Percentiles rank a stretch among this genome's conserved stretches.
phyloP scores from a whole-genome alignment of 805 yeast genomes.

The Kazachstania psychrophila region DNA sequence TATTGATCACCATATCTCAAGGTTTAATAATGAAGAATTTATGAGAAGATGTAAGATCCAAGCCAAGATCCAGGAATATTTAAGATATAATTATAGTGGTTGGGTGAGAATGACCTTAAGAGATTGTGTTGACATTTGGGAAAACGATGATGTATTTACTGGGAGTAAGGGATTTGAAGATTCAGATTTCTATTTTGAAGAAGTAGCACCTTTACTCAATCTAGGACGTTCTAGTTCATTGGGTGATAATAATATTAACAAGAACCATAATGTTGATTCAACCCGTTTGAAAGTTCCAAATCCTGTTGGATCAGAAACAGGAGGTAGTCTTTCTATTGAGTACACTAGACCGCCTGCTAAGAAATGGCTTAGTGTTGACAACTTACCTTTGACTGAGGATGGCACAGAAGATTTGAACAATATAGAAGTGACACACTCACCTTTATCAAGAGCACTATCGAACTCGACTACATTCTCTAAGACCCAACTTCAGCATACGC shows the following conservation, averaged over 20 bases:
- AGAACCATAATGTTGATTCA: background rate
- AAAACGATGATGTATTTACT: slow-evolving; percentile 11
- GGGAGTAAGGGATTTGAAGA: slow-evolving; percentile 1
- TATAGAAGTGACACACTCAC: too few relatives aligned
- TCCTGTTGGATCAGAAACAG: background rate
- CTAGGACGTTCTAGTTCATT: background rate
- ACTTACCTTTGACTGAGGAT: too few relatives aligned
- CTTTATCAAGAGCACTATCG: too few relatives aligned
- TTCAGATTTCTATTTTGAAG: background rate
- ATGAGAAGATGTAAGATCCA: slow-evolving; percentile 15
- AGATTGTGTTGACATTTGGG: slow-evolving; percentile 27
- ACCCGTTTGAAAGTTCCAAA: background rate
- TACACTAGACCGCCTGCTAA: too few relatives aligned
- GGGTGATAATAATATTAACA: background rate
- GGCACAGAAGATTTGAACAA: too few relatives aligned
- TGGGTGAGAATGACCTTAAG: slow-evolving; percentile 21
- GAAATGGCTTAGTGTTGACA: too few relatives aligned
- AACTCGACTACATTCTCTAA: too few relatives aligned
- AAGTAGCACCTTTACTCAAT: background rate
- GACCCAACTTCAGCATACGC: too few relatives aligned
- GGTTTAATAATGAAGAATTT: slow-evolving; percentile 12
- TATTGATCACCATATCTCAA: slow-evolving; percentile 7
- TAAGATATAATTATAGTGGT: slow-evolving; percentile 20
- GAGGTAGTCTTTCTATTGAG: too few relatives aligned
- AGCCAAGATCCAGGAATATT: slow-evolving; percentile 15